These are phyloP conservation scores for Talaromyces rugulosus DNA, from an alignment of 2,329 filamentous ascomycete genomes.

Conservation along the genomic window DNA sequence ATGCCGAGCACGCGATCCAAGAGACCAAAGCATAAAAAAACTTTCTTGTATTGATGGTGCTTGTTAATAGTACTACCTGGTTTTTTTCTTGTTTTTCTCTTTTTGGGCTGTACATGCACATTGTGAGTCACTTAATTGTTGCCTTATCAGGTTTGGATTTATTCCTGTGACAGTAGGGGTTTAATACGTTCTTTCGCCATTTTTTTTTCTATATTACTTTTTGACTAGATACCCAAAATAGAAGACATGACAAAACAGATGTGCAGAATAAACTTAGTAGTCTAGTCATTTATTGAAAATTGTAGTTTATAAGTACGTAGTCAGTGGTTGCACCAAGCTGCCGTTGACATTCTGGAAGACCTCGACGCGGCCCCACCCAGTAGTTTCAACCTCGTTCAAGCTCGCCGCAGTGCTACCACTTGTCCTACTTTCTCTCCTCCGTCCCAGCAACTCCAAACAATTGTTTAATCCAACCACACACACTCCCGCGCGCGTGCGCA, in stretches of 20 bases:
- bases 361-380: background rate
- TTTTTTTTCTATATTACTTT: background rate
- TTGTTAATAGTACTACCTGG: background rate
- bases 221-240: conserved; percentile 4
- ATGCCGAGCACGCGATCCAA: conserved; percentile 1
- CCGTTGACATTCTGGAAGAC: background rate
- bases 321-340: too few species aligned
- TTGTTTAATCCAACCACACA: background rate
- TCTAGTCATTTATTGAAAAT: background rate
- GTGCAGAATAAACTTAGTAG: background rate
- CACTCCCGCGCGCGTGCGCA: background rate
- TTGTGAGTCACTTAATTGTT: conserved; percentile 6
- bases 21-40: conserved; percentile 15
- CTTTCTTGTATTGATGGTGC: background rate
- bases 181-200: background rate
- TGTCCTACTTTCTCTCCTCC: too few species aligned
- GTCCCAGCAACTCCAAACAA: background rate
- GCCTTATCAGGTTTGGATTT: background rate
- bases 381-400: background rate
- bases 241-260: background rate
- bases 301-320: too few species aligned
- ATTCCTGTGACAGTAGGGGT: background rate
- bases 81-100: conserved; percentile 3
- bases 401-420: background rate
- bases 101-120: conserved; percentile 2